Percentiles rank a stretch among this genome's conserved stretches.
These are phyloP conservation scores for Hyaloscypha finlandica DNA, from an alignment of 495 filamentous ascomycete genomes.

Conservation along the genomic window DNA sequence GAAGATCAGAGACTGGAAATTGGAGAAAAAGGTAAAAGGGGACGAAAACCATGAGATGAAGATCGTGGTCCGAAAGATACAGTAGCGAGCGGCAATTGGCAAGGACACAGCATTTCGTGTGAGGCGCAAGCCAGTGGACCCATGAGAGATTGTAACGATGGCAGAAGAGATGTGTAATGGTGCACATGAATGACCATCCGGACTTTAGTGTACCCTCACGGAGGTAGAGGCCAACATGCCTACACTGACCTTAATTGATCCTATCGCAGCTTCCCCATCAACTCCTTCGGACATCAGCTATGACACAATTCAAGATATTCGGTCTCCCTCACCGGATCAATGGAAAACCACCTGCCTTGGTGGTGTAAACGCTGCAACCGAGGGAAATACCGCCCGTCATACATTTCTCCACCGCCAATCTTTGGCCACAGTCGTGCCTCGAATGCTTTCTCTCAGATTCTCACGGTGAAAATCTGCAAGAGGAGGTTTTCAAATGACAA, in stretches of 20 bases:
- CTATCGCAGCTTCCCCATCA: neutral
- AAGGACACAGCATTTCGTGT: slow-evolving; percentile 1
- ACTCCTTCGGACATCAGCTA: slow-evolving; percentile 3
- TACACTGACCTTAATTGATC: neutral
- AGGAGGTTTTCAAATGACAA: too few relatives aligned
- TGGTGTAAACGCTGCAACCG: neutral
- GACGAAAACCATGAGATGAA: slow-evolving; percentile 5
- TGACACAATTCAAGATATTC: neutral
- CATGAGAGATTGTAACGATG: neutral
- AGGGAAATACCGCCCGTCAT: neutral
- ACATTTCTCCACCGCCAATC: neutral
- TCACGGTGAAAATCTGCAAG: too few relatives aligned
- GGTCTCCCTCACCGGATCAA: neutral
- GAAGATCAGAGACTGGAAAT: neutral
- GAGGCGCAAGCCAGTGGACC: neutral
- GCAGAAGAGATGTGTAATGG: neutral
- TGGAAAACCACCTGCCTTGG: neutral
- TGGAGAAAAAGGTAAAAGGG: neutral
- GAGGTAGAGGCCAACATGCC: neutral
- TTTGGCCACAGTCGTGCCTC: neutral
- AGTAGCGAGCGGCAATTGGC: neutral
- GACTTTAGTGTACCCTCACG: neutral
- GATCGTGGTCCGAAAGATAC: neutral
- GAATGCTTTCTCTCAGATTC: too few relatives aligned
- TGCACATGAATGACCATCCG: neutral